Evolutionary conservation across 1,284 basidiomycete species (phyloP).

Genomic region (Ceratobasidium sp.): DNA sequence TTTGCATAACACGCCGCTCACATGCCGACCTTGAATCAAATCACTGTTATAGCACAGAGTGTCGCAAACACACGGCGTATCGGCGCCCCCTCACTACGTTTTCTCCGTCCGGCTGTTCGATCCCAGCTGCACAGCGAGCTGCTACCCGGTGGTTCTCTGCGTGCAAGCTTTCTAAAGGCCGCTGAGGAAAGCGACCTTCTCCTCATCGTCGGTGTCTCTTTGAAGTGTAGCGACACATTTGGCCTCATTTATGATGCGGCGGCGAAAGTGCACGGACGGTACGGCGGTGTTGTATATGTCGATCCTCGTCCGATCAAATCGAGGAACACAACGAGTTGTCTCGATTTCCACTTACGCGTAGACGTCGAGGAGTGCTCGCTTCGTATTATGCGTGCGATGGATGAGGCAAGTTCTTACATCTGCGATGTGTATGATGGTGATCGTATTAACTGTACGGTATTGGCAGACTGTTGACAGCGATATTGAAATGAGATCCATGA

Average conservation of each 20-base stretch:
- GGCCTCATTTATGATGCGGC: not conserved
- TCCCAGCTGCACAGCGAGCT: not conserved
- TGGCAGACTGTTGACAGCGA: too few relatives aligned
- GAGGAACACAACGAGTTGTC: not conserved
- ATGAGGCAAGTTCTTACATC: too few relatives aligned
- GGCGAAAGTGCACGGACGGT: not conserved
- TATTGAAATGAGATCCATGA: too few relatives aligned
- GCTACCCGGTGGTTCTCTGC: not conserved
- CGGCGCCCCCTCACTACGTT: not conserved
- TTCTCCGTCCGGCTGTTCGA: slow-evolving; percentile 1
- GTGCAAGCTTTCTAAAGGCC: not conserved
- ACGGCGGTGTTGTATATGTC: not conserved
- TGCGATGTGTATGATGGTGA: too few relatives aligned
- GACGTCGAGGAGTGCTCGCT: not conserved
- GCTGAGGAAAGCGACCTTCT: not conserved
- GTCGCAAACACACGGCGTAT: not conserved
- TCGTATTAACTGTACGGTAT: too few relatives aligned
- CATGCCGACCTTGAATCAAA: too few relatives aligned
- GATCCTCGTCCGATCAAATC: not conserved
- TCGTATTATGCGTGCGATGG: not conserved
- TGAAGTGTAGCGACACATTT: not conserved
- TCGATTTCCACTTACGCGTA: not conserved
- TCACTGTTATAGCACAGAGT: not conserved
- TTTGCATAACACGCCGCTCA: too few relatives aligned
- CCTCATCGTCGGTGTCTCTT: not conserved